Base-by-base conservation (phyloP, 768 basidiomycete species). In the Coprinellus micaceus region DNA sequence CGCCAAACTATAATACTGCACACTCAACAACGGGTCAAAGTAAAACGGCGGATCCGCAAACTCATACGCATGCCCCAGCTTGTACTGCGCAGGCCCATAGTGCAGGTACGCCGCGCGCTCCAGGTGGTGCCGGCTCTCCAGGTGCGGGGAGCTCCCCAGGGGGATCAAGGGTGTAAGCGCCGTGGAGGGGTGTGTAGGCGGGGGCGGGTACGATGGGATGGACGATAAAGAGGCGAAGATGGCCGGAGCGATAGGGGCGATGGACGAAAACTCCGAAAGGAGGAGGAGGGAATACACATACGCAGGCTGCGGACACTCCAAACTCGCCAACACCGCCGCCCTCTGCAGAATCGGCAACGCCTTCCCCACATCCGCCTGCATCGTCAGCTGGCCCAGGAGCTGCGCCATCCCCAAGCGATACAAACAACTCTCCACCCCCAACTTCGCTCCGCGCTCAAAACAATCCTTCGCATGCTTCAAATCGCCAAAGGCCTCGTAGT, bases 401-500 rank as follows among this genome's bases (percentile, higher is more conserved):
- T 94, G 79, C 0, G 94, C 95, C 87, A 96, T 95, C 1, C 93
- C 95, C 75, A 98, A 80, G 0, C 95, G 86, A 67, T 96, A 95
- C 55, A 86, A 76, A 68, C 89, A 94, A 48, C 85, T 85, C 60
- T 87, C 89, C 43, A 93, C 90, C 30, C 81, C 82, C 24, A 79
- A 74, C 62, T 84, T 84, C 45, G 84, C 80, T 1, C 95, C 95
- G 6, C 89, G 81, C 61, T 92, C 88, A 64, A 94, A 97, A 67
- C 93, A 95, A 25, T 92, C 91, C 59, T 75, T 83, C 1, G 95
- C 94, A 41, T 87, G 82, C 0, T 69, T 61, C 1, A 79, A 50
- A 67, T 98, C 93, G 22, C 85, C 85, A 58, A 90, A 93, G 44
- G 83, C 85, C 72, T 98, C 95, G 65, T 98, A 97, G 58, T 96